Base-by-base conservation (phyloP, 164 flowering plant genomes). In the Umbellularia californica region DNA sequence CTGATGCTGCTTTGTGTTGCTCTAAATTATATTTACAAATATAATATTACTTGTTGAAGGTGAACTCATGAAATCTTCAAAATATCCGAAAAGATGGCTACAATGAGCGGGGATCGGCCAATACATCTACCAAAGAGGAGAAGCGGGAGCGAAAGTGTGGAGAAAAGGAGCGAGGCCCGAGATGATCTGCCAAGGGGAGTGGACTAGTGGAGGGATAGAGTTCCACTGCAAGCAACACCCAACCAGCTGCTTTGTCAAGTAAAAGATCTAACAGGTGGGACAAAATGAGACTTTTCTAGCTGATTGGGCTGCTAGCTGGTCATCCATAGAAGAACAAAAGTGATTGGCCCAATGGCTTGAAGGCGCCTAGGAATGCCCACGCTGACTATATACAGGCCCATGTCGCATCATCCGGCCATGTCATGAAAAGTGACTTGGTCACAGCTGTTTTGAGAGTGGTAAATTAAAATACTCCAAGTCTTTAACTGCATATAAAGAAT, bases 1-100 rank as follows among this genome's bases (percentile, higher is more conserved):
- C 93, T 91, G 93, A 90, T 90, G 93, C 93, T 0, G n/a, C n/a
- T n/a, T n/a, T n/a, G 0, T 6, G 0, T 6, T 35, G 7, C 2
- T 7, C 0, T 0, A 1, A 0, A 11, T 0, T 0, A 19, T 68
- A 22, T 51, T 75, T 19, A 75, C 27, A 9, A 63, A 70, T 50
- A 64, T 70, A 65, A 65, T 76, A 63, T 65, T 76, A 35, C 58
- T 63, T 76, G 70, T 15, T 47, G 11, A 70, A 33, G 13, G 70
- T 70, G 19, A 76, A 74, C 30, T 76, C 17, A 70, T 70, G 74
- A n/a, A n/a, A n/a, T n/a, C n/a, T n/a, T 70, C 65, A 30, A 27
- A 50, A 52, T 76, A 50, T 52, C 78, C 74, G 3, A 47, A 65
- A 52, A 70, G 78, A 20, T 70, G 78, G 78, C 41, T 71, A 19